Percentiles rank a stretch among this genome's conserved stretches.
phyloP scores from a whole-genome alignment of 2,329 filamentous ascomycete species.

The Colletotrichum musicola region DNA sequence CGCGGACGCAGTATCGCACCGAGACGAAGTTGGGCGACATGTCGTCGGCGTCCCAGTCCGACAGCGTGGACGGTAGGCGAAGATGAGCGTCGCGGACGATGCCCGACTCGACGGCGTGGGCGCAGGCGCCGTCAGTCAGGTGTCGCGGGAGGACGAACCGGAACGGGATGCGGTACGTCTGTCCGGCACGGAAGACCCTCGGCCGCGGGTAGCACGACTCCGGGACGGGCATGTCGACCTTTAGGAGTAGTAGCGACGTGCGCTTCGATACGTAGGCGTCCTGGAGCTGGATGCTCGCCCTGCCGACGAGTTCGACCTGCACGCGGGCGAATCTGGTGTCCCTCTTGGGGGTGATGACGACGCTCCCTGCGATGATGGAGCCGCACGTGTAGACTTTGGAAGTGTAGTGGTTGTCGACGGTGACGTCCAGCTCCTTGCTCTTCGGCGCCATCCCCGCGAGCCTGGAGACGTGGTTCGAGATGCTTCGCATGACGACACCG shows the following conservation, averaged over 20 bases:
- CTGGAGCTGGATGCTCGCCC: constrained; percentile 62
- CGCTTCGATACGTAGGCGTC: constrained; percentile 61
- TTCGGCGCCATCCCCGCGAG: background rate
- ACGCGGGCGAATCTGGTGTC: constrained; percentile 63
- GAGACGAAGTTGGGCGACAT: constrained; percentile 65
- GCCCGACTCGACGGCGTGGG: constrained; percentile 58
- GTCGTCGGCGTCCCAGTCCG: constrained; percentile 66
- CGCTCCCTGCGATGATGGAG: constrained; percentile 63
- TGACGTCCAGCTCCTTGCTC: constrained; percentile 56
- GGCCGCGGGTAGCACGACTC: constrained; percentile 60
- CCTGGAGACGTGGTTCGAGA: background rate
- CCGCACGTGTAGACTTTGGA: constrained; percentile 68
- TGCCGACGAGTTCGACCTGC: constrained; percentile 66
- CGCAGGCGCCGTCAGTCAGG: constrained; percentile 68
- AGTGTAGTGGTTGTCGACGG: constrained; percentile 65
- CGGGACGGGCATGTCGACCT: constrained; percentile 66
- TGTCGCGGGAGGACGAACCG: constrained; percentile 69
- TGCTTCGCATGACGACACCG: background rate
- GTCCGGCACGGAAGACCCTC: constrained; percentile 60
- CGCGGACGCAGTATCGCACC: constrained; percentile 65
- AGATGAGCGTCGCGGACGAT: constrained; percentile 64
- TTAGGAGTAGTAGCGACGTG: constrained; percentile 65
- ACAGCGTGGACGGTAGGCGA: constrained; percentile 64
- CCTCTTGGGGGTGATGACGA: constrained; percentile 57
- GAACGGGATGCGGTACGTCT: constrained; percentile 64